Evolutionary conservation across 768 basidiomycete genomes (phyloP), one percentile per base, ranked within the genome.

Genomic region (Leccinum rimulosum): DNA sequence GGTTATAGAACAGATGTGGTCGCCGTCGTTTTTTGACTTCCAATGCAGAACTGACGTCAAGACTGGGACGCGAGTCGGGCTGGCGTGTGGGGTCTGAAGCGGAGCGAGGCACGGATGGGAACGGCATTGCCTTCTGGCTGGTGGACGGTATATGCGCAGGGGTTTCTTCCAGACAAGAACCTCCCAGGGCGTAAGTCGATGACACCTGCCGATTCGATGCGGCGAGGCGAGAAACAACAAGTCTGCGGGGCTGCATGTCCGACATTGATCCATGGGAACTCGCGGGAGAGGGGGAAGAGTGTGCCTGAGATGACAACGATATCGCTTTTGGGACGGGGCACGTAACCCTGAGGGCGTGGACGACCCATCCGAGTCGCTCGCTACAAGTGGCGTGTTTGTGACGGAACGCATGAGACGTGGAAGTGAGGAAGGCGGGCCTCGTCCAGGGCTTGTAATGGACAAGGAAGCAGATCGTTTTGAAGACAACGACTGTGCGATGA

Each of bases 321-420:
- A 59, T 45, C 70, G 65, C 33, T 49, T 72, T 60, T 69, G 66
- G 2, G 60, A 56, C 17, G 60, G 59, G 15, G 55, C 67, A 55
- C 54, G 66, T 43, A 66, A 49, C 8, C 47, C 59, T 0, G 62
- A 54, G 7, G 61, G 31, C 0, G 63, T 35, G 6, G 69, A 61
- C 5, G 60, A 40, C n/a, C 56, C 64, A 6, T 63, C 64, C 6
- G 61, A 58, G 15, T 61, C 52, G 36, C 17, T 47, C 10, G 53
- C 35, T 1, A 52, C 56, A 15, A 61, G 61, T 1, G 70, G 65
- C 15, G 59, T 61, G 8, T 38, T 65, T 17, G 70, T 71, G 19
- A 69, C 70, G 0, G 70, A 70, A 54, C 70, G 70, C 63, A 63
- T 69, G 55, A 69, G 67, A 55, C 70, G 70, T 6, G 70, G 70